Percentiles rank a stretch among this genome's conserved stretches.
These are phyloP conservation scores for Schizonepeta tenuifolia DNA, from an alignment of 257 asterid genomes.

Conservation along the genomic window DNA sequence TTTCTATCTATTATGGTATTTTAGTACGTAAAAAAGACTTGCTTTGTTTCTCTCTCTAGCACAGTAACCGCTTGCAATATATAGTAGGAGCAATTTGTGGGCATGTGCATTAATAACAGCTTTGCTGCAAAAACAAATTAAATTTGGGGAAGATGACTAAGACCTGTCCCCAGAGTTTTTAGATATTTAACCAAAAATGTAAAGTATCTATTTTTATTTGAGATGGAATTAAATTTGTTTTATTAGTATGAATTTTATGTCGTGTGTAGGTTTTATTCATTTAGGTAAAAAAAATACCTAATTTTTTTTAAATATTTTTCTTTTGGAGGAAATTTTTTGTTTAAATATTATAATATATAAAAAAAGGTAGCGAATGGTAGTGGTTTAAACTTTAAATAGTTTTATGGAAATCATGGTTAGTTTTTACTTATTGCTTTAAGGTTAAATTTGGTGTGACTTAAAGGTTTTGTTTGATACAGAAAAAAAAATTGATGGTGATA, in stretches of 20 bases:
- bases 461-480: not conserved
- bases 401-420: too few relatives aligned
- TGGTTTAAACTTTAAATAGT: too few relatives aligned
- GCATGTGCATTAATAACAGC: conserved; percentile 9
- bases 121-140: not conserved
- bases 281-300: not conserved
- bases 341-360: not conserved
- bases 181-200: not conserved
- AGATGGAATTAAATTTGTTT: not conserved
- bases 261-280: too few relatives aligned
- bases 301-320: not conserved
- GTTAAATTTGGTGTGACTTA: not conserved
- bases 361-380: too few relatives aligned
- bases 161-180: not conserved
- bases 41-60: conserved; percentile 30
- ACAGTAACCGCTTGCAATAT: conserved; percentile 28
- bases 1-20: conserved; percentile 12
- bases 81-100: conserved; percentile 17
- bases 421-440: not conserved
- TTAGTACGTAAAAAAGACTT: conserved; percentile 12
- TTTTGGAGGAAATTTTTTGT: too few relatives aligned
- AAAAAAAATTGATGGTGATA: not conserved
- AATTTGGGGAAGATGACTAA: conserved; percentile 17
- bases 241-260: not conserved
- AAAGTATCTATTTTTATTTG: too few relatives aligned